Conservation (phyloP, 78 protist species). For the slime mould (Dictyostelium discoideum) region DNA sequence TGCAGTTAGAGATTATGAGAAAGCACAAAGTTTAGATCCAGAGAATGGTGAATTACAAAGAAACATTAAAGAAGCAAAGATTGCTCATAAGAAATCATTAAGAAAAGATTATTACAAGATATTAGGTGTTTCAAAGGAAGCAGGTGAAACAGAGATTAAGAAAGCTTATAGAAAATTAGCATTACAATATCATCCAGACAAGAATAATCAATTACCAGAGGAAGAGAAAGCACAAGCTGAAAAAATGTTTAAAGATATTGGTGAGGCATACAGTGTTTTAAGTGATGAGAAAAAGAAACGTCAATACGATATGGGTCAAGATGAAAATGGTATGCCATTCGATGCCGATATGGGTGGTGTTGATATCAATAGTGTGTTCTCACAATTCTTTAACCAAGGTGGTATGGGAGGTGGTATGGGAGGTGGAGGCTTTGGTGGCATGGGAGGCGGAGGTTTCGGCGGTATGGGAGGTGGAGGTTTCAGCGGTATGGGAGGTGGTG, state of each 20-base stretch:
- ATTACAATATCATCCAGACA: constrained; percentile 89
- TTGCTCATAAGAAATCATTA: constrained; percentile 66
- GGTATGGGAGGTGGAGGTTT: constrained; percentile 37
- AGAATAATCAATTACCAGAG: constrained; percentile 57
- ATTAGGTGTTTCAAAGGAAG: constrained; percentile 73
- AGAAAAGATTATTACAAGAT: constrained; percentile 87
- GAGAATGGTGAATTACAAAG: constrained; percentile 36
- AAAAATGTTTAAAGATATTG: constrained; percentile 83
- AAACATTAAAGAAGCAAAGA: constrained; percentile 71
- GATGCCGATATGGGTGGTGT: constrained; percentile 53
- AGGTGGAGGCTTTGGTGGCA: constrained; percentile 51
- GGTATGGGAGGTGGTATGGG: constrained; percentile 58
- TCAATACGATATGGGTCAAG: constrained; percentile 85
- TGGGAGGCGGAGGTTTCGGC: constrained; percentile 51
- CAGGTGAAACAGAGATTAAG: constrained; percentile 83
- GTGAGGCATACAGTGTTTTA: constrained; percentile 87
- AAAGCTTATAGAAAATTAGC: constrained; percentile 88
- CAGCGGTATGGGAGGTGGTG: constrained; percentile 14
- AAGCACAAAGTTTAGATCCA: constrained; percentile 45
- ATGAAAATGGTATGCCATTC: constrained; percentile 66
- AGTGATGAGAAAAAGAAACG: constrained; percentile 76
- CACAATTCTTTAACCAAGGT: constrained; percentile 59
- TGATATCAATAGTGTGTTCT: constrained; percentile 45
- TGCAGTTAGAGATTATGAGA: constrained; percentile 84
- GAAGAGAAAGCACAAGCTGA: constrained; percentile 74